Evolutionary conservation across 257 asterid species (phyloP).

Genomic region (Solanum chiquidenum): DNA sequence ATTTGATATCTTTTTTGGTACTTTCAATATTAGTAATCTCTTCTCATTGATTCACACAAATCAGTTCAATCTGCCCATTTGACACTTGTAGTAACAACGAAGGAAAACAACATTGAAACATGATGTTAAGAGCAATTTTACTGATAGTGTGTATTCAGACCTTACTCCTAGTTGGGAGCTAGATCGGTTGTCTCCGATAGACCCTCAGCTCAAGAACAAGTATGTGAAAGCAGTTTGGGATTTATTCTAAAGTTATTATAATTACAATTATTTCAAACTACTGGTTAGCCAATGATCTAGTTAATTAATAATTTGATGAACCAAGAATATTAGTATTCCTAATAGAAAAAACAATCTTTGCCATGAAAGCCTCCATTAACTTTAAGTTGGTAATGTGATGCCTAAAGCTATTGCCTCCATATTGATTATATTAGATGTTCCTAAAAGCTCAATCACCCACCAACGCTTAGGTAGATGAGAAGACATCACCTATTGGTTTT

Average conservation of each 20-base stretch:
- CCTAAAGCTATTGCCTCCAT: neutral
- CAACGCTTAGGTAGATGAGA: neutral
- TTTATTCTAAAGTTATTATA: neutral
- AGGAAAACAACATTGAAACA: neutral
- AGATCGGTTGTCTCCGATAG: no score
- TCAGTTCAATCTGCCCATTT: no score
- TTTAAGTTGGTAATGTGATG: neutral
- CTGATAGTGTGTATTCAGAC: neutral
- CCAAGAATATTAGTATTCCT: neutral
- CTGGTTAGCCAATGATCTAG: neutral
- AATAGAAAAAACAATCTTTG: neutral
- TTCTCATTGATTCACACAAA: neutral
- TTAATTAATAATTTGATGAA: neutral
- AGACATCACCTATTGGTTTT: neutral
- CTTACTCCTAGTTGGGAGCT: neutral
- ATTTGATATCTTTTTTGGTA: neutral
- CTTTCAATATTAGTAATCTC: neutral
- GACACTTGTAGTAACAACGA: no score
- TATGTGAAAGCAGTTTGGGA: no score
- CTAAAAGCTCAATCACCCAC: neutral
- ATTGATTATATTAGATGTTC: neutral
- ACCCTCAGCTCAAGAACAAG: no score
- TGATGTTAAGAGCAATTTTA: neutral
- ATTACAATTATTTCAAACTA: neutral
- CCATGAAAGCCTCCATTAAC: neutral